phyloP scores from a whole-genome alignment of 1,284 basidiomycete genomes.

The Ustilago sp. region DNA sequence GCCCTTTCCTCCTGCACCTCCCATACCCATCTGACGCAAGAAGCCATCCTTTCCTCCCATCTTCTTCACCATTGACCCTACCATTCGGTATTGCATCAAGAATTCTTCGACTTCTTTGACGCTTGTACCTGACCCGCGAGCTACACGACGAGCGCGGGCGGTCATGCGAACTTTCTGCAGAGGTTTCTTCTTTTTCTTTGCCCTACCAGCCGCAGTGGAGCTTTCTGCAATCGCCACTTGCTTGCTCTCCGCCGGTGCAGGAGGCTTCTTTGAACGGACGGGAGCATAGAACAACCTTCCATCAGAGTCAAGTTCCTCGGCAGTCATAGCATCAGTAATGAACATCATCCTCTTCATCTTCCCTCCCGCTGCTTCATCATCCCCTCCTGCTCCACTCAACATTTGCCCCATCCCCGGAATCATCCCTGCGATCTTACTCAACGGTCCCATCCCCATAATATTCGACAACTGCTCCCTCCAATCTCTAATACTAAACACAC shows the following conservation, averaged over 20 bases:
- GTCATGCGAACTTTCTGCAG: conserved; percentile 62
- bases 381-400: conserved; percentile 73
- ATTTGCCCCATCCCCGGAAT: conserved; percentile 94
- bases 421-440: conserved; percentile 98
- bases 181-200: conserved; percentile 55
- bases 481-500: conserved; percentile 94
- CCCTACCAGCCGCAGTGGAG: conserved; percentile 41
- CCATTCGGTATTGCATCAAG: conserved; percentile 74
- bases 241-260: conserved; percentile 23
- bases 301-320: conserved; percentile 93
- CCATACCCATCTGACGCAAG: conserved; percentile 58
- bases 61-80: conserved; percentile 79
- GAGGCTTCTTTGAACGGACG: conserved; percentile 41
- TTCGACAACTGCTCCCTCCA: conserved; percentile 98
- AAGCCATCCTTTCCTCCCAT: conserved; percentile 92
- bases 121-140: conserved; percentile 92
- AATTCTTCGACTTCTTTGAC: conserved; percentile 97
- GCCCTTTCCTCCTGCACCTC: conserved; percentile 43
- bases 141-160: conserved; percentile 78
- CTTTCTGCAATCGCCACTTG: conserved; percentile 36
- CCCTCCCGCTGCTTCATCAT: conserved; percentile 87
- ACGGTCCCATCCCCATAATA: conserved; percentile 98
- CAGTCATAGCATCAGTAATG: conserved; percentile 98
- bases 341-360: conserved; percentile 97
- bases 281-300: conserved; percentile 72